phyloP scores from a whole-genome alignment of 2,329 filamentous ascomycete genomes.

The Xylaria sp. region DNA sequence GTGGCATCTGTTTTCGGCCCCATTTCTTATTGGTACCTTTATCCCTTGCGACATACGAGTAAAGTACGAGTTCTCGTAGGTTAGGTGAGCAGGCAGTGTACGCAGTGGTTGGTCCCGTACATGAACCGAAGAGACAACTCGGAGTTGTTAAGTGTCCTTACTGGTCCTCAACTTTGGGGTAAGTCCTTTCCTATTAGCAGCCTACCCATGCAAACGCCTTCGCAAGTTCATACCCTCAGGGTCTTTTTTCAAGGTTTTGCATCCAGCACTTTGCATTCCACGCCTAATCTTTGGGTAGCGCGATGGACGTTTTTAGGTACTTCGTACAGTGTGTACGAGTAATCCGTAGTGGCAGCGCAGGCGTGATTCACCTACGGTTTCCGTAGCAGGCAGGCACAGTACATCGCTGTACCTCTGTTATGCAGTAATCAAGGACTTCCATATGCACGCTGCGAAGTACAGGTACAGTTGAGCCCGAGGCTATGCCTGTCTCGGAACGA shows the following conservation, averaged over 20 bases:
- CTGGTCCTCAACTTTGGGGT: not conserved
- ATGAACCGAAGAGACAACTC: too few relatives aligned
- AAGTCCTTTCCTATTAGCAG: not conserved
- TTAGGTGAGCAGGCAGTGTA: too few relatives aligned
- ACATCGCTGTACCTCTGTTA: not conserved
- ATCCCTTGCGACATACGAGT: too few relatives aligned
- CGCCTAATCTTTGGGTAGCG: not conserved
- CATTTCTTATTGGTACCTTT: too few relatives aligned
- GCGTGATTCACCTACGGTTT: not conserved
- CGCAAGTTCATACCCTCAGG: slow-evolving; percentile 11
- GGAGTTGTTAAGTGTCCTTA: too few relatives aligned
- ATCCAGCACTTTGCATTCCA: slow-evolving; percentile 5
- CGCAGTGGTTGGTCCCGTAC: too few relatives aligned
- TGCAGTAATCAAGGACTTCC: too few relatives aligned
- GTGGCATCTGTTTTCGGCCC: too few relatives aligned
- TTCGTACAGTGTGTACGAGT: slow-evolving; percentile 3
- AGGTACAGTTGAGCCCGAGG: not conserved
- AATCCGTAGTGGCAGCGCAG: not conserved
- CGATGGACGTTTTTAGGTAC: too few relatives aligned
- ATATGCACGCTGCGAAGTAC: too few relatives aligned
- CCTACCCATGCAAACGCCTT: not conserved
- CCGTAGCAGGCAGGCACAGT: not conserved
- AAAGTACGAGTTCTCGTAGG: too few relatives aligned
- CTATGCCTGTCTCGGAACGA: not conserved
- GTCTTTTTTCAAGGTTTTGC: slow-evolving; percentile 7